These are phyloP conservation scores for Microbotryomycetes sp. DNA, from an alignment of 1,284 basidiomycete species.

Conservation along the genomic window DNA sequence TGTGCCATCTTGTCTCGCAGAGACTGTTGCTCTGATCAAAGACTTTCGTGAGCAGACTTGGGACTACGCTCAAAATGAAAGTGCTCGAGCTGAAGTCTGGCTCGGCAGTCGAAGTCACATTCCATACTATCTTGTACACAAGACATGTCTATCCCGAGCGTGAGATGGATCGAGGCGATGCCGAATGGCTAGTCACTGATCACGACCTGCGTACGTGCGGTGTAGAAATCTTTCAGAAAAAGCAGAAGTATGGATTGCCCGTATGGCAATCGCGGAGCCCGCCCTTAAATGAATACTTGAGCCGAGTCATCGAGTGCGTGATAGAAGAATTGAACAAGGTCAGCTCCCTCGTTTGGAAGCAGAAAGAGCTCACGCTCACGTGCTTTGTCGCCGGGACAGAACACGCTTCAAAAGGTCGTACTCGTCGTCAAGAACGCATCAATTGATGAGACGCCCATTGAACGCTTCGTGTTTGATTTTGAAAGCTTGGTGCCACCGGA, in stretches of 20 bases:
- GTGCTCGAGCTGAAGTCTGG: not conserved
- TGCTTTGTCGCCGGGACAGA: constrained; percentile 43
- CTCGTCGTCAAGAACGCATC: constrained; percentile 66
- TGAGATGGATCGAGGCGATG: too few species aligned
- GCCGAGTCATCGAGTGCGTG: constrained; percentile 66
- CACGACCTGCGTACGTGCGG: too few species aligned
- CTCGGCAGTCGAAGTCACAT: constrained; percentile 73
- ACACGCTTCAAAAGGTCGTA: constrained; percentile 63
- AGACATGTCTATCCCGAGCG: constrained; percentile 75
- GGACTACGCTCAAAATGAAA: not conserved
- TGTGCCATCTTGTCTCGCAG: constrained; percentile 5
- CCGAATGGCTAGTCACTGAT: too few species aligned
- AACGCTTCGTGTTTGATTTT: constrained; percentile 57
- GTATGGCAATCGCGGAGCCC: constrained; percentile 89
- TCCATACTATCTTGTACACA: constrained; percentile 84
- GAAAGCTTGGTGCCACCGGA: constrained; percentile 61
- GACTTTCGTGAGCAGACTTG: constrained; percentile 32
- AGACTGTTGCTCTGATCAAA: constrained; percentile 22
- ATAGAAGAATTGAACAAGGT: constrained; percentile 65
- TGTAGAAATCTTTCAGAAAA: constrained; percentile 67
- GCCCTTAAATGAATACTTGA: constrained; percentile 75
- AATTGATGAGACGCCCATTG: constrained; percentile 46
- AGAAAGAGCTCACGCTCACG: not conserved
- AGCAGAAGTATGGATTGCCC: constrained; percentile 79
- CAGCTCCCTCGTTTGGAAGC: constrained; percentile 31